Conservation (phyloP, 106 monocot genomes). For the Dendrobium nobile region DNA sequence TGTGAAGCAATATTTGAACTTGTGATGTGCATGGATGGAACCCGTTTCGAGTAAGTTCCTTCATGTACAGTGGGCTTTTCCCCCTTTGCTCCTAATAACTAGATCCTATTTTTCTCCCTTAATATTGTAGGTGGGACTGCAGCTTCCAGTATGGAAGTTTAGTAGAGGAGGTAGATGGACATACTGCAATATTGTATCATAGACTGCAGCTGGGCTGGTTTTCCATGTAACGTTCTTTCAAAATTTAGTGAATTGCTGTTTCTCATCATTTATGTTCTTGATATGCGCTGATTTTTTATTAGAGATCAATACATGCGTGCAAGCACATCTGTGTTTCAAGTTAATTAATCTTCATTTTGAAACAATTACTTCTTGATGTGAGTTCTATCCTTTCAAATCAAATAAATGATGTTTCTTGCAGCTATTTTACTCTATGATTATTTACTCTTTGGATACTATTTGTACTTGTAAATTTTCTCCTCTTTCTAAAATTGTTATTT, state of each 20-base stretch:
- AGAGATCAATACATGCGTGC: neutral
- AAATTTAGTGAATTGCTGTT: neutral
- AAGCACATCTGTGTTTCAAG: neutral
- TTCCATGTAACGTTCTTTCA: slow-evolving; percentile 45
- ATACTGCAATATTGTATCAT: slow-evolving; percentile 91
- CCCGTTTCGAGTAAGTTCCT: slow-evolving; percentile 76
- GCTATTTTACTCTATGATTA: no score
- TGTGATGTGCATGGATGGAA: slow-evolving; percentile 88
- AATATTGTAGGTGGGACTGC: slow-evolving; percentile 84
- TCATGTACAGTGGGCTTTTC: neutral
- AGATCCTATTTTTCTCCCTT: slow-evolving; percentile 6
- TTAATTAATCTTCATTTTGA: neutral
- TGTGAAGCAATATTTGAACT: slow-evolving; percentile 93
- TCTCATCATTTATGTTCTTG: neutral
- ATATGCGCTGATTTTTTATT: neutral
- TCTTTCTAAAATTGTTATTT: no score
- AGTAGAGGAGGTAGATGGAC: slow-evolving; percentile 98
- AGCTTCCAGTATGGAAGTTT: slow-evolving; percentile 92
- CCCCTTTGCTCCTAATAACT: slow-evolving; percentile 7
- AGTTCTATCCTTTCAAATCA: no score
- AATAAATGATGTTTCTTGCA: no score
- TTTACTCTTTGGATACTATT: no score
- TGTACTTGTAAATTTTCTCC: no score
- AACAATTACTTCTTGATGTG: neutral
- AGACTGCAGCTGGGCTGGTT: slow-evolving; percentile 93